Evolutionary conservation across 352 stramenopile genomes (phyloP).

Genomic region (Halophytophthora polymorphica): DNA sequence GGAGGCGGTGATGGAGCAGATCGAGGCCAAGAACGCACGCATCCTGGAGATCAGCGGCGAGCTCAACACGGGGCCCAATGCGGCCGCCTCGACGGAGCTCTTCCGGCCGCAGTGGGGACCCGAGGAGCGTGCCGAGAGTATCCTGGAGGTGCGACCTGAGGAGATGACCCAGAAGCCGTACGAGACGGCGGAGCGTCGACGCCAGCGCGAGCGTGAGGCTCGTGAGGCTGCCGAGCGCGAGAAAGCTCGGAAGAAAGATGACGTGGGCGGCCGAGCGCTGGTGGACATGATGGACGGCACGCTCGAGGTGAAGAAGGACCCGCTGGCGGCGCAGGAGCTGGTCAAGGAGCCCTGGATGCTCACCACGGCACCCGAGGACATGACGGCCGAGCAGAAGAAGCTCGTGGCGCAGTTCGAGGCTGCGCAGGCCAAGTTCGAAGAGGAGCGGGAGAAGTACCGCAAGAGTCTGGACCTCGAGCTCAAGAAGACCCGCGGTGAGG

Average conservation of each 20-base stretch:
- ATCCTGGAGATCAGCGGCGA: conserved; percentile 87
- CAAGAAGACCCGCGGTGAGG: conserved; percentile 78
- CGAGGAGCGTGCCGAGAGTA: conserved; percentile 63
- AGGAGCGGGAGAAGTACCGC: conserved; percentile 90
- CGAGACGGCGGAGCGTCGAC: conserved; percentile 65
- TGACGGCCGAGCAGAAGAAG: conserved; percentile 80
- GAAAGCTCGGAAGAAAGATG: conserved; percentile 68
- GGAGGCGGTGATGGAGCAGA: conserved; percentile 77
- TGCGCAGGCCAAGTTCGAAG: conserved; percentile 64
- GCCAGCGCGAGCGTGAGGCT: conserved; percentile 37
- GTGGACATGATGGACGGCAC: conserved; percentile 94
- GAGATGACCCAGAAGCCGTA: conserved; percentile 89
- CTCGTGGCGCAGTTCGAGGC: conserved; percentile 64
- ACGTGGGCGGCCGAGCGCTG: conserved; percentile 75
- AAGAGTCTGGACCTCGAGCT: conserved; percentile 89
- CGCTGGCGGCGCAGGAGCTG: conserved; percentile 47
- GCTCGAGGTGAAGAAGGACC: conserved; percentile 88
- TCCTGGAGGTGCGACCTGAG: conserved; percentile 57
- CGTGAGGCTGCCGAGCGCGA: conserved; percentile 20
- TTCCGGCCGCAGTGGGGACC: conserved; percentile 50
- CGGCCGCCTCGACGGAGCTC: conserved; percentile 22
- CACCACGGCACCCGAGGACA: conserved; percentile 63
- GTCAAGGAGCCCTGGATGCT: conserved; percentile 90
- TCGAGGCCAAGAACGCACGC: conserved; percentile 86
- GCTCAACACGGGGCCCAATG: conserved; percentile 22